phyloP scores from a whole-genome alignment of 2,329 filamentous ascomycete species.

The Ophioceras dolichostomum region DNA sequence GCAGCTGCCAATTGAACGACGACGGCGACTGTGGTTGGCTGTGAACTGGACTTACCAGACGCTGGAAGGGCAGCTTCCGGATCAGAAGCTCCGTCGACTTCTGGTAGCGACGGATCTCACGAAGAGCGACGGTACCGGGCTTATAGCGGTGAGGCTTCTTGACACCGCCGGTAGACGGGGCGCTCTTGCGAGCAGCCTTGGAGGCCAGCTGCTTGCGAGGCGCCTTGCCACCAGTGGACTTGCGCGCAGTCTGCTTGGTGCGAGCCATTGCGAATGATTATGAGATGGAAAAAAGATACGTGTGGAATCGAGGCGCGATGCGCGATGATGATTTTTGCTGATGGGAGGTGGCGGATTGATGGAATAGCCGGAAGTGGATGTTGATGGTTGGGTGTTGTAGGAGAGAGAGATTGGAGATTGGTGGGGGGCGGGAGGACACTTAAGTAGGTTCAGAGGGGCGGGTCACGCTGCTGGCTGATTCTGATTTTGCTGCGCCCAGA shows the following conservation, averaged over 20 bases:
- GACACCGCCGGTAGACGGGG: constrained; percentile 91
- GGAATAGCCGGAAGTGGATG: constrained; percentile 15
- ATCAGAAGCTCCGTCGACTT: constrained; percentile 94
- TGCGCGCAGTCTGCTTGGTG: constrained; percentile 57
- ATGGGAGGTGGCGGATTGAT: constrained; percentile 15
- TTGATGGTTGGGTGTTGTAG: constrained; percentile 19
- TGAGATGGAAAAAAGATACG: constrained; percentile 10
- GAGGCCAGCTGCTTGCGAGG: constrained; percentile 95
- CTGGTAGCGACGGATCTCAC: constrained; percentile 98
- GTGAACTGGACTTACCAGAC: constrained; percentile 58
- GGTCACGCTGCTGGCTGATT: constrained; percentile 22
- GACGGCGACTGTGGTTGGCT: too few species aligned
- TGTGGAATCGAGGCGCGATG: constrained; percentile 13
- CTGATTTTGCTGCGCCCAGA: too few species aligned
- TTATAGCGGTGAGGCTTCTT: constrained; percentile 91
- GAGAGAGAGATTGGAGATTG: constrained; percentile 23
- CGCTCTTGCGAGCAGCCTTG: constrained; percentile 98
- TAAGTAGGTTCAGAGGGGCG: constrained; percentile 19
- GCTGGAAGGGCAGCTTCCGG: constrained; percentile 95
- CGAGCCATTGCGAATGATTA: constrained; percentile 42
- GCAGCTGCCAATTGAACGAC: too few species aligned
- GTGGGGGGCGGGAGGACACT: constrained; percentile 25
- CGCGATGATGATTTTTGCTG: constrained; percentile 15
- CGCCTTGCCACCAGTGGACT: constrained; percentile 72
- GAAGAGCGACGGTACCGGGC: constrained; percentile 91